Evolutionary conservation across 805 yeast species (phyloP), one percentile per base, ranked within the genome.

Genomic region (Starmera pachycereana): DNA sequence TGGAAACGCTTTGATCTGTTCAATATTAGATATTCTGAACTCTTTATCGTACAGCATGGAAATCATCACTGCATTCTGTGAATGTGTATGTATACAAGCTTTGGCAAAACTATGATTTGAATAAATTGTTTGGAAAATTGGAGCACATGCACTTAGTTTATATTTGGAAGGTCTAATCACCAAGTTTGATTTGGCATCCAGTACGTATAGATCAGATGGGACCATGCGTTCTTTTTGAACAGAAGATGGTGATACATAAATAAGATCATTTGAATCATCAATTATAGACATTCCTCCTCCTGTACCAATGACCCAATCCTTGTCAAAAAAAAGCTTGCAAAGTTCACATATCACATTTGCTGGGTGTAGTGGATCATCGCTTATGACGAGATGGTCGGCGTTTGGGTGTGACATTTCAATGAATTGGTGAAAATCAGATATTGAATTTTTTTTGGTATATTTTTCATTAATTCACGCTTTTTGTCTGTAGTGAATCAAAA

Each of bases 111-210:
- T 33, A 18, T 68, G 60, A 22, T 22, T 80, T 78, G 47, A 87
- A 75, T 54, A 54, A 3, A 54, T 53, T 33, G 88, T 77, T 64
- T 82, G 56, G 62, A 90, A 89, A 39, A 89, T 62, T 10, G 97
- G 96, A 0, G 96, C 86, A 55, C 97, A 89, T 0, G 96, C 95
- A 27, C 92, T 81, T n/a, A 95, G 95, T 57, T 86, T 88, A 60
- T 72, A 78, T 11, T 62, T 59, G 35, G 66, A 57, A 2, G 96
- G 96, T 31, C 82, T 61, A 12, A 81, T 42, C 43, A 79, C 74
- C 36, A 69, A 66, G 37, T 68, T 62, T 8, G 72, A 66, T 4
- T 69, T 63, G n/a, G 66, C 57, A 44, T 78, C 78, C 63, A 78
- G 76, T 12, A 86, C 86, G 58, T 86, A 86, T 76, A 89, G 71